Evolutionary conservation across 2,329 filamentous ascomycete genomes (phyloP).

Genomic region (Fusarium papillatum): DNA sequence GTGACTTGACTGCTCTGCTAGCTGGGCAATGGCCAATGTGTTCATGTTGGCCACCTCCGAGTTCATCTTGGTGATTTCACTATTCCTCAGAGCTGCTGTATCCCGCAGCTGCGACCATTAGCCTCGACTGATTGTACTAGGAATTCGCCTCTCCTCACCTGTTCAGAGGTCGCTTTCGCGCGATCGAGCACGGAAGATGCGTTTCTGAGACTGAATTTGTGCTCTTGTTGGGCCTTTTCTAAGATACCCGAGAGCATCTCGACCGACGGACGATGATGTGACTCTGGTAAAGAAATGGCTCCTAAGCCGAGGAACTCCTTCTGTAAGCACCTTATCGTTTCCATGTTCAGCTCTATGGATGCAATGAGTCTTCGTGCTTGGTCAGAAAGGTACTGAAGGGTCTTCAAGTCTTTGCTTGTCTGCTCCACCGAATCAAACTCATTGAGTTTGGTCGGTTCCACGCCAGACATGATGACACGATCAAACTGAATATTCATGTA

Average conservation of each 20-base stretch:
- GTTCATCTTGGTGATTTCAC: no score
- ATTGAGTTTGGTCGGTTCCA: background rate
- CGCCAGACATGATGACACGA: background rate
- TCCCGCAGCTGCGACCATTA: no score
- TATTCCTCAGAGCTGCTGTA: no score
- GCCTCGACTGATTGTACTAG: no score
- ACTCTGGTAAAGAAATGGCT: background rate
- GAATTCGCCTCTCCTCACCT: no score
- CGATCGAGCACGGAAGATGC: no score
- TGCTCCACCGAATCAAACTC: background rate
- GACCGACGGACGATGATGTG: background rate
- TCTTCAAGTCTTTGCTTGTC: constrained; percentile 8
- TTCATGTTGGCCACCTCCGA: no score
- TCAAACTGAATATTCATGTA: background rate
- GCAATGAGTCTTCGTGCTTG: background rate
- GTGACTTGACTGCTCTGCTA: no score
- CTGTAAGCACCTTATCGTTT: background rate
- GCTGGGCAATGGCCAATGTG: no score
- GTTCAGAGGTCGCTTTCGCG: no score
- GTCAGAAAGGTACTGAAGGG: constrained; percentile 2
- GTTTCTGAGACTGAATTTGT: no score
- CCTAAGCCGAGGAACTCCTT: background rate
- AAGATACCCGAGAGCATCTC: background rate
- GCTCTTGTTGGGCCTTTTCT: no score
- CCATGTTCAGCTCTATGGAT: background rate